Conservation (phyloP, 805 yeast species). For the Gaillardinia entomophila region DNA sequence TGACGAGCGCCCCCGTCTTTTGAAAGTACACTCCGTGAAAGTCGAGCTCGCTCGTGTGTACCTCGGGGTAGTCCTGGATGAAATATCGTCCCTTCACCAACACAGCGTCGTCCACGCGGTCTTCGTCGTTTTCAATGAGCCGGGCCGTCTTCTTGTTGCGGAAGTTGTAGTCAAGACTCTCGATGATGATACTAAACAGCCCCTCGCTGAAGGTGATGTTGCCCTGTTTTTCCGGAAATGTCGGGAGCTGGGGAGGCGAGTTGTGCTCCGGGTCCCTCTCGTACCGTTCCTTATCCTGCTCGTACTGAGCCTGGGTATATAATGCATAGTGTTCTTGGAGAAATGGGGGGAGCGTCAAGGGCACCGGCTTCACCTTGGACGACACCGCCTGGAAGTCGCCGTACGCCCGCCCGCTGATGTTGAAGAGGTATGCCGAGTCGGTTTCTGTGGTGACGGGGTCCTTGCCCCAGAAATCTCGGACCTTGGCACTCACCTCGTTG, state of each 20-base stretch:
- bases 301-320: slow-evolving; percentile 17
- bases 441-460: slow-evolving; percentile 7
- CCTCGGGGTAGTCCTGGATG: slow-evolving; percentile 41
- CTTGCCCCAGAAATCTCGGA: slow-evolving; percentile 49
- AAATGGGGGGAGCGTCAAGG: slow-evolving; percentile 22
- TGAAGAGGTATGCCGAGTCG: slow-evolving; percentile 22
- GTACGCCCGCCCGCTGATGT: slow-evolving; percentile 27
- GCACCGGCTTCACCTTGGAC: slow-evolving; percentile 7
- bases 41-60: slow-evolving; percentile 43
- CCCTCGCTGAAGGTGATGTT: slow-evolving; percentile 25
- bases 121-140: slow-evolving; percentile 6
- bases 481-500: slow-evolving; percentile 42
- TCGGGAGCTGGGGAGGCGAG: slow-evolving; percentile 10
- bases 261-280: slow-evolving; percentile 21
- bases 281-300: slow-evolving; percentile 19
- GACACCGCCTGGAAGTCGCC: slow-evolving; percentile 23
- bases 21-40: slow-evolving; percentile 64
- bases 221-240: slow-evolving; percentile 13
- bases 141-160: slow-evolving; percentile 10
- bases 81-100: slow-evolving; percentile 22
- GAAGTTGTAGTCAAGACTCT: slow-evolving; percentile 17
- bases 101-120: slow-evolving; percentile 26
- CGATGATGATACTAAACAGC: slow-evolving; percentile 16
- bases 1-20: slow-evolving; percentile 55
- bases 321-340: slow-evolving; percentile 23